Base-by-base conservation (phyloP, 352 stramenopile species). In the Phytophthora ohioensis region DNA sequence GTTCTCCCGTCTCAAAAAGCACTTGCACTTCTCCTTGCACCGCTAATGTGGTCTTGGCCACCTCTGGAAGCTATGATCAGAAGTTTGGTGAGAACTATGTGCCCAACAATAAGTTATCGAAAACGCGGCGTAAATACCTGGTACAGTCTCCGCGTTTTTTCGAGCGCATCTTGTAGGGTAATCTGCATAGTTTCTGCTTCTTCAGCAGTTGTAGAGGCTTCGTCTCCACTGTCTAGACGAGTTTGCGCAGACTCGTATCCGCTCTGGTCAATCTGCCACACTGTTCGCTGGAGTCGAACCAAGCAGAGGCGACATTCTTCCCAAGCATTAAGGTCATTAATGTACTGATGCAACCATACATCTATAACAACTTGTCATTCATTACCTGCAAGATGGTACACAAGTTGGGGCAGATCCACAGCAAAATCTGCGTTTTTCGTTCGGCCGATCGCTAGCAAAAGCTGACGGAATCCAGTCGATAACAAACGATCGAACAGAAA, bases 361-460 rank as follows among this genome's bases (percentile, higher is more conserved):
- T 36, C 10, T n/a, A 13, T 11, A 51, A 17, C 12, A 43, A 9
- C 4, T 12, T 34, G 21, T 27, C 21, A 27, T 17, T 21, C 21
- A 17, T 46, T 45, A 81, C 80, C 77, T 82, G 78, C 78, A 30
- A 82, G 73, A 15, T 70, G 64, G 3, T 91, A 71, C 35, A 79
- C 27, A 32, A 90, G 49, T 60, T 83, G 69, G 8, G 55, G 57
- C 9, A 68, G 54, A 36, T 78, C 69, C 17, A 92, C 57, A 30
- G 72, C 75, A 66, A 91, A 92, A 54, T 92, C 79, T 1, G 75
- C 57, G n/a, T 81, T 80, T 5, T 71, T 79, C 0, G 57, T 66
- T 41, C 64, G 57, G 2, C 71, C 63, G 12, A 84, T 74, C 12
- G 66, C 55, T 1, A 88, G 58, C n/a, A 87, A 45, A 3, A 80